Evolutionary conservation across 2,329 filamentous ascomycete species (phyloP).

Genomic region (Madurella fahalii): DNA sequence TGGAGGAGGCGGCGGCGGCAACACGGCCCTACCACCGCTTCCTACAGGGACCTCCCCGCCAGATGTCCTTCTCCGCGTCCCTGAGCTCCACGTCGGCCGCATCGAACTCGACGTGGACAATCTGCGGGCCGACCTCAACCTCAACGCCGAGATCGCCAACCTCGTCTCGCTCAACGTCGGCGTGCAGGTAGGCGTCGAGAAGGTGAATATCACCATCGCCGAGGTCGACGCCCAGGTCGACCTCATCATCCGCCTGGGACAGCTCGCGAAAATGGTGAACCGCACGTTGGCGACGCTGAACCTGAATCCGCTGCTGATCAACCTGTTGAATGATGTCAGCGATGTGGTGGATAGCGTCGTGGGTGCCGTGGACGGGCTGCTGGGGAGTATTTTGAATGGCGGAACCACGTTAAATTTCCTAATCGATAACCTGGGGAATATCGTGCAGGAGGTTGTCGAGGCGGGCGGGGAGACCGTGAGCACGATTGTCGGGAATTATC

Average conservation of each 20-base stretch:
- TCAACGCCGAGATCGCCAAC: slow-evolving; percentile 56
- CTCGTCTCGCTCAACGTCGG: slow-evolving; percentile 54
- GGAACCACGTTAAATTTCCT: slow-evolving; percentile 51
- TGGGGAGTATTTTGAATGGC: slow-evolving; percentile 56
- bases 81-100: slow-evolving; percentile 53
- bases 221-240: slow-evolving; percentile 58
- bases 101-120: slow-evolving; percentile 60
- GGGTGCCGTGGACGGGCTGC: slow-evolving; percentile 54
- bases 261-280: slow-evolving; percentile 59
- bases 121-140: slow-evolving; percentile 54
- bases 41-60: slow-evolving; percentile 37
- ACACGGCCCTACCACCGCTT: background rate
- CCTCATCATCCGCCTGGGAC: slow-evolving; percentile 55
- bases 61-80: slow-evolving; percentile 56
- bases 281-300: slow-evolving; percentile 56
- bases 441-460: slow-evolving; percentile 55
- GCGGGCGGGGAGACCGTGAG: slow-evolving; percentile 42
- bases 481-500: slow-evolving; percentile 55
- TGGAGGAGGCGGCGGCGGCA: background rate
- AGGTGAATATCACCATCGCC: slow-evolving; percentile 58
- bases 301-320: slow-evolving; percentile 57
- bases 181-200: slow-evolving; percentile 44
- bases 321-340: slow-evolving; percentile 50
- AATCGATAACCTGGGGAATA: slow-evolving; percentile 60
- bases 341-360: slow-evolving; percentile 50